Evolutionary conservation across 2,329 filamentous ascomycete species (phyloP).

Genomic region (Colletotrichum caudatum): DNA sequence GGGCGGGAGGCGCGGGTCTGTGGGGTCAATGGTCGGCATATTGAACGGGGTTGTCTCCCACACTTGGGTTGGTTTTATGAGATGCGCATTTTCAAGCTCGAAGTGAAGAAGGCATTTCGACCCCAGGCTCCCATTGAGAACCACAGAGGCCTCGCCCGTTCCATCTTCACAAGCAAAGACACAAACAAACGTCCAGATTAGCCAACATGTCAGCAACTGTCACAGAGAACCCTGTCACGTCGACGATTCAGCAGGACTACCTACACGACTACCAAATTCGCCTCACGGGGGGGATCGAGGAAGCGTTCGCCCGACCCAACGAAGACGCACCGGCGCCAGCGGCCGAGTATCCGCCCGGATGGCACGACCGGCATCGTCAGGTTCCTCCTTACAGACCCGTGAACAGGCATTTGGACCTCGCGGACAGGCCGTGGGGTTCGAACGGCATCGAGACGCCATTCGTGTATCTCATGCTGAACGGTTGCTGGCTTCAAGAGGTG

Average conservation of each 20-base stretch:
- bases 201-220: constrained; percentile 30
- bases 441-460: constrained; percentile 43
- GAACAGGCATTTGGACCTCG: constrained; percentile 42
- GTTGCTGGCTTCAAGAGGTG: constrained; percentile 41
- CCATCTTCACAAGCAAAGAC: not conserved
- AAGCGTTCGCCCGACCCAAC: constrained; percentile 31
- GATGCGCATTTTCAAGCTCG: not conserved
- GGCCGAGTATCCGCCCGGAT: constrained; percentile 41
- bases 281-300: constrained; percentile 36
- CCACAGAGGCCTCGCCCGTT: not conserved
- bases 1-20: constrained; percentile 7
- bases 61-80: constrained; percentile 6
- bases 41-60: constrained; percentile 23
- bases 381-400: constrained; percentile 45
- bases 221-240: constrained; percentile 31
- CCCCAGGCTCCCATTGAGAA: not conserved
- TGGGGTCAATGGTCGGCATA: constrained; percentile 32
- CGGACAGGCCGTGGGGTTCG: constrained; percentile 42
- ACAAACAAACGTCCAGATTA: not conserved
- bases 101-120: not conserved
- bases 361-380: constrained; percentile 43
- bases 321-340: constrained; percentile 26
- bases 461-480: constrained; percentile 45
- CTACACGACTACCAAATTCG: constrained; percentile 38
- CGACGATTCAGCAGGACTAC: constrained; percentile 26